These are phyloP conservation scores for Suaeda aralocaspica DNA, from an alignment of 148 eudicot genomes.

Conservation along the genomic window DNA sequence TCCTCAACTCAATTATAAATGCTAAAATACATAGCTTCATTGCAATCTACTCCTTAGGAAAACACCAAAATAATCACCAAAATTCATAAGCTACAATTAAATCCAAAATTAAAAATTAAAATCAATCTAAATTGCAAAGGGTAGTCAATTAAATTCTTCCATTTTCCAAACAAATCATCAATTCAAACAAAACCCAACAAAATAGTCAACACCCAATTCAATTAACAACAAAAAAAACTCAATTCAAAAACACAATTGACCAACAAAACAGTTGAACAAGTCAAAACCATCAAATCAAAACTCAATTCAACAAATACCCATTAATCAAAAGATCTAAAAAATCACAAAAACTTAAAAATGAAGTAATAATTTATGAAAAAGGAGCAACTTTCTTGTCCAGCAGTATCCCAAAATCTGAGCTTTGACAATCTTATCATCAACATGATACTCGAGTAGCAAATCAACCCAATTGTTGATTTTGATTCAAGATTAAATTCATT, in stretches of 20 bases:
- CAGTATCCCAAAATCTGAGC: constrained; percentile 57
- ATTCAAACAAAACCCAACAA: background rate
- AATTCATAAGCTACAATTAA: background rate
- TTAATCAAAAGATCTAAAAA: too few relatives aligned
- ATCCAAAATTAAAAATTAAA: background rate
- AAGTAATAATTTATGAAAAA: background rate
- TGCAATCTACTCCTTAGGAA: background rate
- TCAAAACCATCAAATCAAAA: background rate
- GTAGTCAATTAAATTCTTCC: background rate
- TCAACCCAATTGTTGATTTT: constrained; percentile 43
- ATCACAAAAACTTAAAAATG: background rate
- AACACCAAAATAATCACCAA: too few relatives aligned
- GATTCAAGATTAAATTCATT: constrained; percentile 46
- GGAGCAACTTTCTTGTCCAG: constrained; percentile 36
- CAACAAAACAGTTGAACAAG: background rate
- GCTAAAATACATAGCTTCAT: background rate
- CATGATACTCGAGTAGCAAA: constrained; percentile 46
- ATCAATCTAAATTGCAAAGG: background rate
- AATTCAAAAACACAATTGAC: background rate
- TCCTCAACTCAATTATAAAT: background rate
- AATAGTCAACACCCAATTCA: background rate
- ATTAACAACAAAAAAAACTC: background rate
- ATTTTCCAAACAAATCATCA: background rate
- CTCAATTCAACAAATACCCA: background rate
- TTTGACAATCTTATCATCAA: constrained; percentile 43